Conservation (phyloP, 2,329 filamentous ascomycete genomes). For the Pleurostoma richardsiae region DNA sequence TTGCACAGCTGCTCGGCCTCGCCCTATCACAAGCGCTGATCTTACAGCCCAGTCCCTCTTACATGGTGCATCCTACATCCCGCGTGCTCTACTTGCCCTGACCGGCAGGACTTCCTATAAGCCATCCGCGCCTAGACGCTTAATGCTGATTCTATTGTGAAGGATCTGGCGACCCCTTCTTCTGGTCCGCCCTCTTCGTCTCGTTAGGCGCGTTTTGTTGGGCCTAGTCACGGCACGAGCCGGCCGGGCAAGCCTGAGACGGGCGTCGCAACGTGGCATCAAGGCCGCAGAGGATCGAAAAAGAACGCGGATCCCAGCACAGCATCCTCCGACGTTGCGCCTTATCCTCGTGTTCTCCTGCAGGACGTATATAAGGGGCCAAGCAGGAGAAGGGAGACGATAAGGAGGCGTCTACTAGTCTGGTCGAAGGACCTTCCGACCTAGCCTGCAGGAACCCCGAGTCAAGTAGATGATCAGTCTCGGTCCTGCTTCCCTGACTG, state of each 20-base stretch:
- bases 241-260: neutral
- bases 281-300: neutral
- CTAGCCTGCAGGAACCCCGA: too few relatives aligned
- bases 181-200: neutral
- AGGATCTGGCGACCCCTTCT: neutral
- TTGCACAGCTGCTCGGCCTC: too few relatives aligned
- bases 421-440: too few relatives aligned
- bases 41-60: too few relatives aligned
- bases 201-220: neutral
- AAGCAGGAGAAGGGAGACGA: neutral
- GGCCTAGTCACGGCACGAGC: neutral
- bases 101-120: conserved; percentile 1
- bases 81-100: too few relatives aligned
- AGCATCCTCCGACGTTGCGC: too few relatives aligned
- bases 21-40: too few relatives aligned
- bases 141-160: neutral
- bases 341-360: neutral
- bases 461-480: neutral
- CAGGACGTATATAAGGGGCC: neutral
- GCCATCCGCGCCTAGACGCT: too few relatives aligned
- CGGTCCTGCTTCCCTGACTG: neutral
- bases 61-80: too few relatives aligned
- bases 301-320: too few relatives aligned
- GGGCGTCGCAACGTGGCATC: neutral
- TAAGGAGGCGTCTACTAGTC: too few relatives aligned